A percentile compares a stretch with the other conserved stretches of the same genome.
These are phyloP conservation scores for Leccinum subtestaceum DNA, from an alignment of 768 basidiomycete genomes.

Conservation along the genomic window DNA sequence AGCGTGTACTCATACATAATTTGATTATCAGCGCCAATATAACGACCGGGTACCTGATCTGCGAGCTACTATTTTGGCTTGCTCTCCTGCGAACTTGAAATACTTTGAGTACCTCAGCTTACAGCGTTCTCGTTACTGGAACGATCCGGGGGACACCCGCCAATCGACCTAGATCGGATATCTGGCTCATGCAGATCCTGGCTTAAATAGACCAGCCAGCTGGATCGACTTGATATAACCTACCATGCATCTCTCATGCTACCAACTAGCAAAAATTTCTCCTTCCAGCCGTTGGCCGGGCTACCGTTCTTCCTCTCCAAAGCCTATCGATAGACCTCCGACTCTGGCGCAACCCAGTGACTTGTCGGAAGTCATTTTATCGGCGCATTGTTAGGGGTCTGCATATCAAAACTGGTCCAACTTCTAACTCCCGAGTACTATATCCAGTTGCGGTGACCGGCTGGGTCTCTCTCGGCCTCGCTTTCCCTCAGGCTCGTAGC, in stretches of 20 bases:
- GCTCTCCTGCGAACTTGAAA: not conserved
- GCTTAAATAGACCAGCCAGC: not conserved
- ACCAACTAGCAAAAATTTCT: not conserved
- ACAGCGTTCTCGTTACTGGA: not conserved
- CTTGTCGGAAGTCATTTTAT: slow-evolving; percentile 44
- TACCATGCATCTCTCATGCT: slow-evolving; percentile 1
- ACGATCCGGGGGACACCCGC: not conserved
- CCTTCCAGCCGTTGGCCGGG: slow-evolving; percentile 12
- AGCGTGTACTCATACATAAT: not conserved
- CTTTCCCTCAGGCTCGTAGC: slow-evolving; percentile 34
- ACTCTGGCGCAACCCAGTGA: slow-evolving; percentile 47
- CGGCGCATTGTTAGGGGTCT: slow-evolving; percentile 45
- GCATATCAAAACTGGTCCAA: slow-evolving; percentile 50
- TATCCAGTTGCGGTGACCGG: slow-evolving; percentile 44
- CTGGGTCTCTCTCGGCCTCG: slow-evolving; percentile 38
- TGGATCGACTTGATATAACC: not conserved
- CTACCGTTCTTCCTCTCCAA: slow-evolving; percentile 9
- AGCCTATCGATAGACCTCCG: slow-evolving; percentile 41
- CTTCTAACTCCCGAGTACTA: slow-evolving; percentile 44
- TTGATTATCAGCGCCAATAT: not conserved
- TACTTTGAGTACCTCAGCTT: not conserved
- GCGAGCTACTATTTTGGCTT: not conserved
- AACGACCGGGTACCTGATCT: not conserved
- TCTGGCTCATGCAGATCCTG: not conserved
- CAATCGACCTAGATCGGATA: not conserved